Evolutionary conservation across 1,139 yeast species (phyloP).

Genomic region (Suhomyces kunorum): DNA sequence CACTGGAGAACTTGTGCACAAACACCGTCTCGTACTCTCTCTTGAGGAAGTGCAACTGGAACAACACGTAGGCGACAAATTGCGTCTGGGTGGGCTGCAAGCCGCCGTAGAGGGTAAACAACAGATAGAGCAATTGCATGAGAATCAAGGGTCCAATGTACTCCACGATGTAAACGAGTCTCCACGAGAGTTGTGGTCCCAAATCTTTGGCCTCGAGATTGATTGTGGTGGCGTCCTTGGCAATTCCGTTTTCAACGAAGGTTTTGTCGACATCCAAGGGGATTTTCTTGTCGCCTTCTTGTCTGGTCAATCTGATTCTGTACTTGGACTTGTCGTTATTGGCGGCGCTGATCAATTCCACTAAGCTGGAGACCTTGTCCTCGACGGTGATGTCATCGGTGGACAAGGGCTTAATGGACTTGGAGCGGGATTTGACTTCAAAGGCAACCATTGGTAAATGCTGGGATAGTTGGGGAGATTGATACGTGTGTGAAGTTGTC

Average conservation of each 20-base stretch:
- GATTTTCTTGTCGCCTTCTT: slow-evolving; percentile 34
- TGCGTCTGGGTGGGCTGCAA: slow-evolving; percentile 53
- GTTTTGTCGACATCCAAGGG: slow-evolving; percentile 36
- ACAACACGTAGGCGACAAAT: slow-evolving; percentile 51
- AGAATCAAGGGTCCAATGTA: slow-evolving; percentile 85
- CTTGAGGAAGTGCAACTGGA: slow-evolving; percentile 75
- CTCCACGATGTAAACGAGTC: slow-evolving; percentile 81
- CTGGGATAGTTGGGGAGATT: background rate
- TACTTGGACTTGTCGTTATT: slow-evolving; percentile 43
- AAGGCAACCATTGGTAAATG: slow-evolving; percentile 45
- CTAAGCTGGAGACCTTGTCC: slow-evolving; percentile 34
- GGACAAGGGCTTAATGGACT: slow-evolving; percentile 42
- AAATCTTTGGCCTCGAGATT: slow-evolving; percentile 70
- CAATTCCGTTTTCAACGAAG: slow-evolving; percentile 35
- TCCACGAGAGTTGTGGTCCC: slow-evolving; percentile 94
- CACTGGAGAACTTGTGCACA: slow-evolving; percentile 80
- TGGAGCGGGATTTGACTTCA: slow-evolving; percentile 54
- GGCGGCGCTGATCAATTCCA: slow-evolving; percentile 42
- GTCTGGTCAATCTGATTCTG: slow-evolving; percentile 40
- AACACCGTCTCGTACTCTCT: slow-evolving; percentile 85
- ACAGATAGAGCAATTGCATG: slow-evolving; percentile 67
- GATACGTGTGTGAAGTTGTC: too few relatives aligned
- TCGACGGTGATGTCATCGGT: slow-evolving; percentile 37
- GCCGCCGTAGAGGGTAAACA: slow-evolving; percentile 24
- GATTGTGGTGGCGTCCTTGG: slow-evolving; percentile 28